Base-by-base conservation (phyloP, 2,329 filamentous ascomycete genomes). In the Fonsecaea nubica region DNA sequence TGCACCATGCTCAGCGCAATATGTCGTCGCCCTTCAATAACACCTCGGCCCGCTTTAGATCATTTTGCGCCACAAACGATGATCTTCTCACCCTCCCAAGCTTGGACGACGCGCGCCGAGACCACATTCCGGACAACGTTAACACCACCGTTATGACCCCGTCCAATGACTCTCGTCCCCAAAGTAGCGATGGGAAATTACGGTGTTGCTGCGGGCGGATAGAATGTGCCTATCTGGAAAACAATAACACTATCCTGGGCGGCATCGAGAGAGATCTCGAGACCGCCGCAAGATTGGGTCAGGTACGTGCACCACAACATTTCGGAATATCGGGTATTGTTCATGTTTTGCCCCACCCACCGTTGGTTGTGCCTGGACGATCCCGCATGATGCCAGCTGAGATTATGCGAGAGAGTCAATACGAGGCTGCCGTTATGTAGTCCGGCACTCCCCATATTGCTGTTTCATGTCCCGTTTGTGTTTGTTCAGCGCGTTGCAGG, bases 221-320 rank as follows among this genome's bases (percentile, higher is more conserved):
- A 69, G 89, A 92, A 74, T 98, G 94, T 79, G 86, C 89, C 72
- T 92, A 91, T 76, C 85, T 97, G 69, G 88, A 87, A 78, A 90
- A 93, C 80, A 97, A 94, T 80, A 89, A 89, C 77, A 84, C 86
- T 54, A 84, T 92, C 69, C 84, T 98, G 55, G 89, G 92, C 73
- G 90, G 87, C 68, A 85, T 98, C 71, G 94, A 98, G 80, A 90
- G 90, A 74, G 92, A 97, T 80, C 91, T 97, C 62, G 89, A 89
- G 74, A 92, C 88, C 60, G 95, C 95, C 48, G 95, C 93, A 57
- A 86, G 90, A 76, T 86, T 97, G 74, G 95, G 95, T 71, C 92
- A 97, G 91, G 94, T 97, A 90, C 77, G 92, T 87, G 71, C 66
- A 69, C 69, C 48, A 32, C 52, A 13, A 61, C 48, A 40, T 61